A percentile compares a stretch with the other conserved stretches of the same genome.
Evolutionary conservation across 345 rosid species (phyloP).

Genomic region (Salix koriyanagi): DNA sequence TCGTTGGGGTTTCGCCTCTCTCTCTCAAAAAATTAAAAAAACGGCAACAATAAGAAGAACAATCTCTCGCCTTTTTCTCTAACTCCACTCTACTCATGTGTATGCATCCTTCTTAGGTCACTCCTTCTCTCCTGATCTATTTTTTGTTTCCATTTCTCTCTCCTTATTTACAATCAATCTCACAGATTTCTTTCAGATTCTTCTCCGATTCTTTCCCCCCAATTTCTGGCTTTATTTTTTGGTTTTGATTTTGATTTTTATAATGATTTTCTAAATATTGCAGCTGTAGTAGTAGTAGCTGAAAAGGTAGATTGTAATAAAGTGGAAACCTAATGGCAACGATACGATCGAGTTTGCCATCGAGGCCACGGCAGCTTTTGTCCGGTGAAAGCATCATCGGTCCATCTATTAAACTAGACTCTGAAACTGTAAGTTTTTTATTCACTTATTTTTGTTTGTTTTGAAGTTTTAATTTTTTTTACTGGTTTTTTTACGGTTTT

Average conservation of each 20-base stretch:
- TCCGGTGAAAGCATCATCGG: constrained; percentile 76
- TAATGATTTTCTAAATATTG: neutral
- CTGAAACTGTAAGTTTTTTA: constrained; percentile 76
- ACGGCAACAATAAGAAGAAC: neutral
- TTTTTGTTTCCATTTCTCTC: neutral
- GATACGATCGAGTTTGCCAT: constrained; percentile 82
- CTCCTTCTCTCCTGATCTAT: constrained; percentile 15
- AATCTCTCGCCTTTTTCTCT: constrained; percentile 13
- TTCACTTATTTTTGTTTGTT: neutral
- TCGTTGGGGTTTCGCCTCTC: constrained; percentile 42
- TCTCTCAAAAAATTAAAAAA: neutral
- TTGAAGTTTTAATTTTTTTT: neutral
- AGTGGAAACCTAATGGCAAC: constrained; percentile 60
- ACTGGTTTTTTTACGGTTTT: neutral
- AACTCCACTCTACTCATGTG: constrained; percentile 30
- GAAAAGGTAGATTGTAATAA: constrained; percentile 36
- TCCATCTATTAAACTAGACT: constrained; percentile 71
- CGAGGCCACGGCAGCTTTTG: constrained; percentile 80
- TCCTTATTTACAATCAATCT: neutral
- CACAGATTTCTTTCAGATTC: constrained; percentile 8
- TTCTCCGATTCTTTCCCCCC: constrained; percentile 4
- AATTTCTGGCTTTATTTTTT: neutral
- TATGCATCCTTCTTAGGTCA: constrained; percentile 22
- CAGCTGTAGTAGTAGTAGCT: constrained; percentile 4
- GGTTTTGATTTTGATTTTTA: neutral